A percentile compares a stretch with the other conserved stretches of the same genome.
These are phyloP conservation scores for Leccinum boreale DNA, from an alignment of 768 basidiomycete genomes.

Conservation along the genomic window DNA sequence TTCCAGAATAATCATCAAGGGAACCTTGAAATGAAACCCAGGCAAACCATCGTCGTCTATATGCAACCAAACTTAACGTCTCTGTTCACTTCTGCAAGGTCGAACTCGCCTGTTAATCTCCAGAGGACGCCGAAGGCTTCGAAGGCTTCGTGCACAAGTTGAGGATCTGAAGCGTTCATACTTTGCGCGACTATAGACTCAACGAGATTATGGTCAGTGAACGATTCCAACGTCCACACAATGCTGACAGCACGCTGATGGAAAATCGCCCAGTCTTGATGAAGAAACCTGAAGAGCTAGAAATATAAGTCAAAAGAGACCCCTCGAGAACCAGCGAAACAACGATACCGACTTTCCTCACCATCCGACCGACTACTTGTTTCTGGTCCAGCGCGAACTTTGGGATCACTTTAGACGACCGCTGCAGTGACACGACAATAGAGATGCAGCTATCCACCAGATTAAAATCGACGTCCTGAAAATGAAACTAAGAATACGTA, in stretches of 20 bases:
- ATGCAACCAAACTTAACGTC: constrained; percentile 1
- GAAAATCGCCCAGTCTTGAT: constrained; percentile 60
- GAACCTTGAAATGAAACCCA: constrained; percentile 78
- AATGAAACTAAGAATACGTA: constrained; percentile 5
- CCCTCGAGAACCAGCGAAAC: neutral
- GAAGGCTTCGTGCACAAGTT: constrained; percentile 54
- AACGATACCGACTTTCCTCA: constrained; percentile 40
- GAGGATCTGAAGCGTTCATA: constrained; percentile 54
- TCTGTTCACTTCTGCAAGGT: neutral
- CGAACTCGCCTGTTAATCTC: constrained; percentile 71
- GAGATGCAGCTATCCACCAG: constrained; percentile 62
- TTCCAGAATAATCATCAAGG: constrained; percentile 86
- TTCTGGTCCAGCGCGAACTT: constrained; percentile 53
- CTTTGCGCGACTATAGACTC: constrained; percentile 77
- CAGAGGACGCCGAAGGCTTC: constrained; percentile 93
- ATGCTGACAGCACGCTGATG: constrained; percentile 80
- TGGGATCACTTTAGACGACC: constrained; percentile 48
- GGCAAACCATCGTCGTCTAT: constrained; percentile 79
- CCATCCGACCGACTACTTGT: constrained; percentile 54
- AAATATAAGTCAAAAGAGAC: constrained; percentile 6
- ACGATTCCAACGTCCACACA: constrained; percentile 74
- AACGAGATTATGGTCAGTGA: constrained; percentile 55
- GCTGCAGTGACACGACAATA: constrained; percentile 53
- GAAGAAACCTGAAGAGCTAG: constrained; percentile 73
- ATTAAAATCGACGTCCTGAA: constrained; percentile 50